Conservation (phyloP, 1,284 basidiomycete genomes). For the Coniferiporia sulphurascens region DNA sequence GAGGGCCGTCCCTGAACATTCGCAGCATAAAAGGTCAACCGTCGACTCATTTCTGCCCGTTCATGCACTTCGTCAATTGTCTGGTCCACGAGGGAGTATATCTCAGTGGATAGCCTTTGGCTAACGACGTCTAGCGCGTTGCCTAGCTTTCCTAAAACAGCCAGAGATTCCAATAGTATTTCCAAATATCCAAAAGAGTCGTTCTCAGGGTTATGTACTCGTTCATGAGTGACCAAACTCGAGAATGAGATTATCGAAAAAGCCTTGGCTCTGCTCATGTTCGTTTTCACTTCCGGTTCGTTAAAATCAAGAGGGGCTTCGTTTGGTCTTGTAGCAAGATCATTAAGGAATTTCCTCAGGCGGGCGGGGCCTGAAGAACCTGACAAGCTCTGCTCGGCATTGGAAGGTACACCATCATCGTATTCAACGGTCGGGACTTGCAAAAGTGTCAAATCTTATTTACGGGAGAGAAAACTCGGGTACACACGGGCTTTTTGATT, state of each 20-base stretch:
- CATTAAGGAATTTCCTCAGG: slow-evolving; percentile 63
- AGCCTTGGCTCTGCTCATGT: slow-evolving; percentile 25
- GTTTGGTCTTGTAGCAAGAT: slow-evolving; percentile 72
- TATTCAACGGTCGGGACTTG: slow-evolving; percentile 56
- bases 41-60: slow-evolving; percentile 68
- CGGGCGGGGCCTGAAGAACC: slow-evolving; percentile 35
- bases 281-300: slow-evolving; percentile 40
- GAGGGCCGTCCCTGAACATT: slow-evolving; percentile 28
- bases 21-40: slow-evolving; percentile 41
- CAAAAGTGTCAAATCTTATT: slow-evolving; percentile 12
- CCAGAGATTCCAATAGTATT: slow-evolving; percentile 87
- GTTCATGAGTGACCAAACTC: slow-evolving; percentile 13
- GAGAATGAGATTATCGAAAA: slow-evolving; percentile 26
- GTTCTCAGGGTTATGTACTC: slow-evolving; percentile 69
- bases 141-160: slow-evolving; percentile 86
- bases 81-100: slow-evolving; percentile 81
- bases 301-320: slow-evolving; percentile 74
- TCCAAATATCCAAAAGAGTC: slow-evolving; percentile 96
- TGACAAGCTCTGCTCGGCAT: slow-evolving; percentile 29
- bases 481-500: slow-evolving; percentile 75
- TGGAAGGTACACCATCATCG: slow-evolving; percentile 41
- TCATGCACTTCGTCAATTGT: slow-evolving; percentile 93
- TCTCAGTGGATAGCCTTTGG: slow-evolving; percentile 82
- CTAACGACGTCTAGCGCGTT: slow-evolving; percentile 79
- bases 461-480: slow-evolving; percentile 1